These are phyloP conservation scores for Schoenoplectus tabernaemontani DNA, from an alignment of 202 grass and related monocot species.

Conservation along the genomic window DNA sequence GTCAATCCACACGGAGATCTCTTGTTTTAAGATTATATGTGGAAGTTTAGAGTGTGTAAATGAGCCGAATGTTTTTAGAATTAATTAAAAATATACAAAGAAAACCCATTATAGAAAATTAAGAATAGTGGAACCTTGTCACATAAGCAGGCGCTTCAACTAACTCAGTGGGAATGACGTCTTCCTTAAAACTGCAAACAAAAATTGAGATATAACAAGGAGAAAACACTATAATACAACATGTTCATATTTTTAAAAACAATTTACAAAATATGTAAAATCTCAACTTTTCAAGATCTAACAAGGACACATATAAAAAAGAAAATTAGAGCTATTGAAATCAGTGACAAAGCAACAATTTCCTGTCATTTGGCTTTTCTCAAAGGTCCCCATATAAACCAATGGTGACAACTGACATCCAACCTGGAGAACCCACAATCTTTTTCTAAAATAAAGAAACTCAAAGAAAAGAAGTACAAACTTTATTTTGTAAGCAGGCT, in stretches of 20 bases:
- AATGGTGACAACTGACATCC: not conserved
- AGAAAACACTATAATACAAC: not conserved
- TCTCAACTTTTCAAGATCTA: not conserved
- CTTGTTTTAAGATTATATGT: not conserved
- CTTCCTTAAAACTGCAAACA: not conserved
- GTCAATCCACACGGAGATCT: not conserved
- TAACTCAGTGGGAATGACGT: not conserved
- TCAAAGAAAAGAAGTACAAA: slow-evolving; percentile 9
- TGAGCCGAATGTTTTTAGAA: not conserved
- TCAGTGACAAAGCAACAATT: not conserved
- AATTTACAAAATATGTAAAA: not conserved
- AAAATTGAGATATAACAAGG: not conserved
- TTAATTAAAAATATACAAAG: not conserved
- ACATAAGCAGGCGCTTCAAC: slow-evolving; percentile 49
- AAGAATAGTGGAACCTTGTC: slow-evolving; percentile 43
- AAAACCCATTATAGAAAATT: not conserved
- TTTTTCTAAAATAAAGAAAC: not conserved
- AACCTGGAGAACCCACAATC: not conserved
- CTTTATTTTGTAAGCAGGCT: not conserved
- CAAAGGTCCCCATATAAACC: not conserved
- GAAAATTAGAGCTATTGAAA: not conserved
- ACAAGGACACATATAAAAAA: not conserved
- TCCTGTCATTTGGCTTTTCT: not conserved
- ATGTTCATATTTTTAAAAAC: not conserved
- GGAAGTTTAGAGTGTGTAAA: not conserved